Percentiles rank a stretch among this genome's conserved stretches.
Evolutionary conservation across 345 rosid species (phyloP).

Genomic region (Luvunga scandens): DNA sequence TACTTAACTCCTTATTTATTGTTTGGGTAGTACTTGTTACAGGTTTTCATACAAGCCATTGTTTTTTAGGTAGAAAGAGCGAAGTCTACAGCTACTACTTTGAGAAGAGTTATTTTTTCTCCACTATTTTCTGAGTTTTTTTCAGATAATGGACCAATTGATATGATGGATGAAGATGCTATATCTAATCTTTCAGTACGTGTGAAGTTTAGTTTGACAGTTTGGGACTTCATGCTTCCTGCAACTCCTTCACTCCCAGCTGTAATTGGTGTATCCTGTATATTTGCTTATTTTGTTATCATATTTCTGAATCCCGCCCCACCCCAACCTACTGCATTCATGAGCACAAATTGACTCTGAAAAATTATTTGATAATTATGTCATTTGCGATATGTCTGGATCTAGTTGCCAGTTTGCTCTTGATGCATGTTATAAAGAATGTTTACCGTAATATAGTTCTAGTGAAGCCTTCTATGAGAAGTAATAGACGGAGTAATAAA

Average conservation of each 20-base stretch:
- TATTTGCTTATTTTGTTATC: constrained; percentile 3
- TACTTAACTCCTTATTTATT: neutral
- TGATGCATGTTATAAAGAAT: neutral
- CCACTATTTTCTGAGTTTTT: constrained; percentile 82
- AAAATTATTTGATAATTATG: neutral
- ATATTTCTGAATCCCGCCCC: neutral
- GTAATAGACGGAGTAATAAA: neutral
- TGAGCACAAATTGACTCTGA: neutral
- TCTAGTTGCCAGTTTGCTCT: neutral
- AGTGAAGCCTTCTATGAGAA: neutral
- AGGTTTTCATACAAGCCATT: constrained; percentile 30
- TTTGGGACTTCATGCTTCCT: constrained; percentile 92
- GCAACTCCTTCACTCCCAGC: constrained; percentile 95
- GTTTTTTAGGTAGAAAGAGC: constrained; percentile 72
- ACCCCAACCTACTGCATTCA: neutral
- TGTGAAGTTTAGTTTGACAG: constrained; percentile 76
- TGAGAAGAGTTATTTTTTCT: constrained; percentile 81
- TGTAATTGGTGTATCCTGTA: constrained; percentile 87
- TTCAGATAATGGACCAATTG: constrained; percentile 68
- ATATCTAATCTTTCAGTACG: constrained; percentile 75
- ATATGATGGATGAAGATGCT: constrained; percentile 97
- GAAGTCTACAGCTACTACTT: constrained; percentile 71
- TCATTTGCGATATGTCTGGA: constrained; percentile 9
- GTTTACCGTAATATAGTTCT: neutral
- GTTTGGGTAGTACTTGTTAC: constrained; percentile 7